Evolutionary conservation across 257 asterid species (phyloP).

Genomic region (Striga asiatica): DNA sequence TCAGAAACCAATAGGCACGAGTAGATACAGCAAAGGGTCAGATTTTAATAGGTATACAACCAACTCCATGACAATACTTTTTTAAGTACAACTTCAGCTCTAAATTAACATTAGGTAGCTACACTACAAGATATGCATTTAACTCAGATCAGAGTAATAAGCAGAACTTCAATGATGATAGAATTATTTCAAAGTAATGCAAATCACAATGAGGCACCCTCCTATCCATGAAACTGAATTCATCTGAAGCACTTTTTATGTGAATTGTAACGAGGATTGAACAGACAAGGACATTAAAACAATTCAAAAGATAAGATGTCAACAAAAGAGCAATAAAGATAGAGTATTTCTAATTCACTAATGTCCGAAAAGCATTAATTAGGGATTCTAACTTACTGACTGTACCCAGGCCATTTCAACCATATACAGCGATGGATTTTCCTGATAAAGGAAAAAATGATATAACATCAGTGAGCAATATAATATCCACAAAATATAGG

Average conservation of each 20-base stretch:
- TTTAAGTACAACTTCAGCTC: not conserved
- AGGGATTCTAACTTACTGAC: constrained; percentile 46
- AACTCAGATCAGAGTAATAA: not conserved
- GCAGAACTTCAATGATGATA: not conserved
- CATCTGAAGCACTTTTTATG: not conserved
- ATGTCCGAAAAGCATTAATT: constrained; percentile 6
- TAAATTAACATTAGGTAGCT: not conserved
- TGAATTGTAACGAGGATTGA: constrained; percentile 3
- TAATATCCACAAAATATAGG: constrained; percentile 1
- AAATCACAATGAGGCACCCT: not conserved
- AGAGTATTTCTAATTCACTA: not conserved
- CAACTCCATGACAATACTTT: not conserved
- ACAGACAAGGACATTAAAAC: not conserved
- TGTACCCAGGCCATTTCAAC: constrained; percentile 78
- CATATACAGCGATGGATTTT: constrained; percentile 68
- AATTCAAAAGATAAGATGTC: not conserved
- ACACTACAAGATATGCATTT: not conserved
- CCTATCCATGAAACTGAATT: not conserved
- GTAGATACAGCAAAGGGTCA: too few species aligned
- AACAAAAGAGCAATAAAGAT: not conserved
- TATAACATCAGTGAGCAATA: constrained; percentile 10
- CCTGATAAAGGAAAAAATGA: constrained; percentile 38
- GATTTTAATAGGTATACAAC: too few species aligned
- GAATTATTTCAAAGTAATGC: not conserved
- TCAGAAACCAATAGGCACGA: not conserved